phyloP scores from a whole-genome alignment of 2,329 filamentous ascomycete species.

The Dothidotthia symphoricarpi region DNA sequence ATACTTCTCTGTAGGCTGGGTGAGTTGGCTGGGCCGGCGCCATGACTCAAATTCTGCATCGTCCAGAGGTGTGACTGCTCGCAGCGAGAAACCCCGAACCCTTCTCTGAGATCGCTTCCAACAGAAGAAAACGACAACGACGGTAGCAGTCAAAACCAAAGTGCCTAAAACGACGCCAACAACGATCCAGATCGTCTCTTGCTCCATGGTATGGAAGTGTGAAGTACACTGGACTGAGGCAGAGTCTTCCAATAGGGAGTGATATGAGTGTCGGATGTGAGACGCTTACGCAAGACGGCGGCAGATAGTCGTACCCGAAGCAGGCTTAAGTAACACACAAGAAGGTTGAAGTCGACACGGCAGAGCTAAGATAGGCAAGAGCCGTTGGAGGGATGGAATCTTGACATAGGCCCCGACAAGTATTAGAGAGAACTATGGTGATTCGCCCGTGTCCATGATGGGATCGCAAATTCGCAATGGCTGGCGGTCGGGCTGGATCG shows the following conservation, averaged over 20 bases:
- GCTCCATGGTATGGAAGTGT: conserved; percentile 23
- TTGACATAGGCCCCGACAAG: conserved; percentile 18
- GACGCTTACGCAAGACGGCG: conserved; percentile 1
- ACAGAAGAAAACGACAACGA: conserved; percentile 32
- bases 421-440: conserved; percentile 15
- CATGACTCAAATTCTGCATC: conserved; percentile 45
- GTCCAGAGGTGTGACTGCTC: conserved; percentile 41
- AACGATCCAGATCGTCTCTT: conserved; percentile 39
- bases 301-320: not conserved
- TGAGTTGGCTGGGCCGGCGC: conserved; percentile 41
- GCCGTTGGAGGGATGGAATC: conserved; percentile 15
- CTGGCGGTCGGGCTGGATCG: conserved; percentile 15
- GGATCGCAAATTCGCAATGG: conserved; percentile 11
- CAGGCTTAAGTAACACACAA: conserved; percentile 7
- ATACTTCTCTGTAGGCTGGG: conserved; percentile 38
- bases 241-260: conserved; percentile 1
- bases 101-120: conserved; percentile 36
- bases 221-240: not conserved
- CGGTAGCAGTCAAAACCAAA: conserved; percentile 29
- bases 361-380: conserved; percentile 6
- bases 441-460: conserved; percentile 31
- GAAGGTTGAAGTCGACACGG: not conserved
- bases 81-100: conserved; percentile 37
- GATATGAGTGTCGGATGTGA: conserved; percentile 4
- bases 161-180: conserved; percentile 36